phyloP scores from a whole-genome alignment of 176 grass and related monocot species.

The Dendrocalamus sinicus region DNA sequence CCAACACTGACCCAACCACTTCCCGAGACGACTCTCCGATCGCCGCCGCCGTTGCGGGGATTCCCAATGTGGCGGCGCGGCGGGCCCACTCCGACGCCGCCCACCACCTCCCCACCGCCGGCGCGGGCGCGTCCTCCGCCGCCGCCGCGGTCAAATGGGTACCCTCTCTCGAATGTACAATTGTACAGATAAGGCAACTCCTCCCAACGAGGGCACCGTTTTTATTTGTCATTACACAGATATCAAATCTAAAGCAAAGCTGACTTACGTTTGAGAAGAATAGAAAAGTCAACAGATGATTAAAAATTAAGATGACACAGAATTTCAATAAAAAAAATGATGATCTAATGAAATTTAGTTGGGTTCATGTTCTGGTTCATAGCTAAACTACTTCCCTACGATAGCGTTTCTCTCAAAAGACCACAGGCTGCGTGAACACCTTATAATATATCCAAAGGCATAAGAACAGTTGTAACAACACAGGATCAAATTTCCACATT shows the following conservation, averaged over 20 bases:
- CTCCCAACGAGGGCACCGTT: background rate
- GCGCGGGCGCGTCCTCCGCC: background rate
- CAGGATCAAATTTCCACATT: background rate
- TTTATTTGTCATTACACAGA: background rate
- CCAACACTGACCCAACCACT: background rate
- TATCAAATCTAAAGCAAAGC: background rate
- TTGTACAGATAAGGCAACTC: background rate
- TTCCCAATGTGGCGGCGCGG: constrained; percentile 67
- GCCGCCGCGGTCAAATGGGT: background rate
- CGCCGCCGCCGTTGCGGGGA: constrained; percentile 25
- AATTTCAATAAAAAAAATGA: background rate
- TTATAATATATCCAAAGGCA: background rate
- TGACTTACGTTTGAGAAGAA: background rate
- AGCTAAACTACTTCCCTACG: background rate
- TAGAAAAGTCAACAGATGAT: background rate
- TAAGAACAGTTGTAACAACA: background rate
- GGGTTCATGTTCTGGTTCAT: background rate
- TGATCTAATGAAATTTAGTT: background rate
- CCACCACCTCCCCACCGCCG: constrained; percentile 47
- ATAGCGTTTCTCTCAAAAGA: background rate
- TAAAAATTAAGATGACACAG: background rate
- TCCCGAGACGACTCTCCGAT: background rate
- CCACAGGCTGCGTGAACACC: background rate
- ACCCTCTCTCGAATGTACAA: too few species aligned
- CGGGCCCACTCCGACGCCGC: constrained; percentile 56